Evolutionary conservation across 2,329 filamentous ascomycete species (phyloP).

Genomic region (Cladosporium sp.): DNA sequence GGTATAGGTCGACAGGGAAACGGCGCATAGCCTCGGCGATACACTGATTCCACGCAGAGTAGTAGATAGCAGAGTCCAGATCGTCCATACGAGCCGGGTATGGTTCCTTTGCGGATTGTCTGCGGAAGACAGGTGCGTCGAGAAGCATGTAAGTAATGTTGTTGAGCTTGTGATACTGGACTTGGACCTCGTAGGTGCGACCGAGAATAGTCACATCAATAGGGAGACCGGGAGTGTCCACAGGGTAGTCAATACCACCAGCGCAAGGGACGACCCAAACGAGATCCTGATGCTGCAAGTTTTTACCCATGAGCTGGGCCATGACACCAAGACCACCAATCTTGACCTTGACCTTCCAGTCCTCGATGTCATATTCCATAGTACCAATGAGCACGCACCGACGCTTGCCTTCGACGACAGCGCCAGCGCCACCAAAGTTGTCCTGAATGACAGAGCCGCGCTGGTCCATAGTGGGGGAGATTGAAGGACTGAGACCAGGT

Average conservation of each 20-base stretch:
- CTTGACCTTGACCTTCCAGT: constrained; percentile 68
- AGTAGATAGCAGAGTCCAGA: constrained; percentile 63
- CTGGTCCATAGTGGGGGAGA: constrained; percentile 8
- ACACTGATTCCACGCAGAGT: constrained; percentile 67
- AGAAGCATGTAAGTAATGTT: constrained; percentile 68
- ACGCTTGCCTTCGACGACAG: constrained; percentile 22
- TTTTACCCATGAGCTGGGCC: constrained; percentile 65
- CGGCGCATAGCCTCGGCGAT: constrained; percentile 60
- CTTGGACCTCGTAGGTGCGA: constrained; percentile 56
- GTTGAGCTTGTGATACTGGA: constrained; percentile 59
- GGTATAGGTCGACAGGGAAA: constrained; percentile 61
- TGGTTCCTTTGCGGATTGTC: constrained; percentile 59
- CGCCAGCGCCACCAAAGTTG: constrained; percentile 21
- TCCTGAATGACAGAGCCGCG: constrained; percentile 22
- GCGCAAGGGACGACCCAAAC: constrained; percentile 55
- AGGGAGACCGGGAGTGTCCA: constrained; percentile 55
- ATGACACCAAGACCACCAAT: constrained; percentile 68
- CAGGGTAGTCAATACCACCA: constrained; percentile 60
- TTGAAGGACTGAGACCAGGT: constrained; percentile 3
- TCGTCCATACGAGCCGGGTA: constrained; percentile 68
- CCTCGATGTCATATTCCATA: constrained; percentile 69
- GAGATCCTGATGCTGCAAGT: constrained; percentile 60
- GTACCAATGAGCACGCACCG: constrained; percentile 64
- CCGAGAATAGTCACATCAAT: constrained; percentile 61
- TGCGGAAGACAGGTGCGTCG: constrained; percentile 63